Evolutionary conservation across 208 protist genomes (phyloP).

Genomic region (Wallacemonas sp.): DNA sequence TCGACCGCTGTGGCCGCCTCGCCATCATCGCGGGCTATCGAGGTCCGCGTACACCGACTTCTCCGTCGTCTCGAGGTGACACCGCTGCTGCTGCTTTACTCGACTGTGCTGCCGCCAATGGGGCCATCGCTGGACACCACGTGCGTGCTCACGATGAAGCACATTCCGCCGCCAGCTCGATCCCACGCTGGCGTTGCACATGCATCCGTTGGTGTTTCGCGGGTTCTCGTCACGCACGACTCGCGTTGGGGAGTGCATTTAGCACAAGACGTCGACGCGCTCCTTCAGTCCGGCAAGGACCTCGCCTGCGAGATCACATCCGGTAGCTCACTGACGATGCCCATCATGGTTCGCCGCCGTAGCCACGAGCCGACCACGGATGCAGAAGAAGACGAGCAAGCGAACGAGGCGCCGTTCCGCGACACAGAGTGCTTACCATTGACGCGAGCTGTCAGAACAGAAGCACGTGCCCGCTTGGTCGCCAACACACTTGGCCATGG

Average conservation of each 20-base stretch:
- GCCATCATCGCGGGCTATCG: neutral
- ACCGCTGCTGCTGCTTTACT: conserved; percentile 57
- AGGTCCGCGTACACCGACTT: conserved; percentile 71
- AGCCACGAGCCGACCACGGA: neutral
- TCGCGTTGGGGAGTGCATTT: conserved; percentile 50
- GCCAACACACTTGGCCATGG: neutral
- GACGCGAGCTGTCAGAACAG: conserved; percentile 22
- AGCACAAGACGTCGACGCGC: conserved; percentile 25
- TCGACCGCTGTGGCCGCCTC: no score
- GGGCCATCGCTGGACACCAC: conserved; percentile 45
- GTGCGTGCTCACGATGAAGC: conserved; percentile 55
- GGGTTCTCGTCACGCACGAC: conserved; percentile 56
- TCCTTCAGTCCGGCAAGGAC: neutral
- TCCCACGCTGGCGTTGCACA: neutral
- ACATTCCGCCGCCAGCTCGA: no score
- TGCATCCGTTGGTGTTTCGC: conserved; percentile 39
- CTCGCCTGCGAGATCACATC: conserved; percentile 36
- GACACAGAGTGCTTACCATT: conserved; percentile 60
- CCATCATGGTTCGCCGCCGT: conserved; percentile 44
- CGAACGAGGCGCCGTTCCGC: conserved; percentile 8
- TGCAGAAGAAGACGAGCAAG: neutral
- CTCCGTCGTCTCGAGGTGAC: conserved; percentile 67
- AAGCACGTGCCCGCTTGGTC: neutral
- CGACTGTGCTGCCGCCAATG: conserved; percentile 60
- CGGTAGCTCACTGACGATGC: conserved; percentile 51